Percentiles rank a stretch among this genome's conserved stretches.
phyloP scores from a whole-genome alignment of 2,329 filamentous ascomycete species.

The Raffaelea deltoideospora region DNA sequence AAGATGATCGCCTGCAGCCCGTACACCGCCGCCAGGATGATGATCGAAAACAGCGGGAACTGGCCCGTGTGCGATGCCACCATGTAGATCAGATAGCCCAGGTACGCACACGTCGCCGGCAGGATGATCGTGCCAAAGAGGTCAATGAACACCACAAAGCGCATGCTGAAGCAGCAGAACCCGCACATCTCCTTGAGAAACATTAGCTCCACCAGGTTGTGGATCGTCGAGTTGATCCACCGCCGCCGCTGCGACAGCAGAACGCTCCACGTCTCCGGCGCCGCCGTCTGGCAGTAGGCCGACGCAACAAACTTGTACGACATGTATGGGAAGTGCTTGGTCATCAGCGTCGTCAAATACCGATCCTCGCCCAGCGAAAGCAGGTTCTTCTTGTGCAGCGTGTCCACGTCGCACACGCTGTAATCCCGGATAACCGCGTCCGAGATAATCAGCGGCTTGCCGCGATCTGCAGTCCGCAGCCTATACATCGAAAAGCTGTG shows the following conservation, averaged over 20 bases:
- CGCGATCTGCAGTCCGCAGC: conserved; percentile 81
- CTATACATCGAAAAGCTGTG: conserved; percentile 97
- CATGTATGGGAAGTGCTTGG: conserved; percentile 91
- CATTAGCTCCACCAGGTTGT: conserved; percentile 86
- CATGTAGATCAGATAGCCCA: conserved; percentile 74
- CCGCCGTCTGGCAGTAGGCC: conserved; percentile 84
- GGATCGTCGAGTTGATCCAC: conserved; percentile 98
- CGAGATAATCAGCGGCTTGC: conserved; percentile 85
- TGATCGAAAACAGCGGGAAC: conserved; percentile 75
- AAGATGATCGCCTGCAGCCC: conserved; percentile 94
- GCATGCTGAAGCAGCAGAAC: conserved; percentile 98
- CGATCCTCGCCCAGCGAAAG: conserved; percentile 91
- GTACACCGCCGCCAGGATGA: conserved; percentile 83
- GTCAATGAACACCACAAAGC: conserved; percentile 91
- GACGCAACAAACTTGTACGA: conserved; percentile 92
- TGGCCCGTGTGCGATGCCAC: conserved; percentile 54
- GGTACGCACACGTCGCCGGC: conserved; percentile 73
- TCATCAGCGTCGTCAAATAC: conserved; percentile 94
- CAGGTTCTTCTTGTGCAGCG: conserved; percentile 92
- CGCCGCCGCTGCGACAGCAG: conserved; percentile 93
- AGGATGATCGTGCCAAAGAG: conserved; percentile 84
- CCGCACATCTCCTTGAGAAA: conserved; percentile 88
- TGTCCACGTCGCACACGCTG: conserved; percentile 77
- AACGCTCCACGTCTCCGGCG: conserved; percentile 87
- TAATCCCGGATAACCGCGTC: conserved; percentile 82